A percentile compares a stretch with the other conserved stretches of the same genome.
Evolutionary conservation across 441 rosid genomes (phyloP).

Genomic region (Bruguiera hainesii): DNA sequence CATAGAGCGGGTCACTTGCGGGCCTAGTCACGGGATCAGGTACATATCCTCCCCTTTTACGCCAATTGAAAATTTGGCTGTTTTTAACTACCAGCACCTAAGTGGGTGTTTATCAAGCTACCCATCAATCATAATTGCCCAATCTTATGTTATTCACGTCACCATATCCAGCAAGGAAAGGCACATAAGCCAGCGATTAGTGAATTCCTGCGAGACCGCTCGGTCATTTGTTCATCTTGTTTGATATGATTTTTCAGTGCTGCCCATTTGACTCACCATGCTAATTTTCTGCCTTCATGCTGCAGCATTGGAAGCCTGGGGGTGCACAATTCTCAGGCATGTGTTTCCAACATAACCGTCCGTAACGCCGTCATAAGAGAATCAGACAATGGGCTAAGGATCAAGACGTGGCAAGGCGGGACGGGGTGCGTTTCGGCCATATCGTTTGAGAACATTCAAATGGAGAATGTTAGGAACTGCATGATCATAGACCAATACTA

Average conservation of each 20-base stretch:
- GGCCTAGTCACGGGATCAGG: constrained; percentile 99
- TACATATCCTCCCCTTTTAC: constrained; percentile 21
- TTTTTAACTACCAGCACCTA: too few species aligned
- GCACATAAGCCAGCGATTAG: too few species aligned
- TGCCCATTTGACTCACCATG: too few species aligned
- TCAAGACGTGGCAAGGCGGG: constrained; percentile 99
- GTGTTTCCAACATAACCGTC: constrained; percentile 85
- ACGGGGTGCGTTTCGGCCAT: constrained; percentile 69
- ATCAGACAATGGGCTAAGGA: constrained; percentile 86
- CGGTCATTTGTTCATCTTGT: too few species aligned
- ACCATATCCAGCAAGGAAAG: too few species aligned
- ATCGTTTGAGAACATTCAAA: constrained; percentile 74
- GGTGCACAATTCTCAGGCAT: constrained; percentile 86
- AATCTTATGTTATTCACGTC: too few species aligned
- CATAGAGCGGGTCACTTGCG: constrained; percentile 85
- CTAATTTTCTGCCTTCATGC: neutral
- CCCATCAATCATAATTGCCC: too few species aligned
- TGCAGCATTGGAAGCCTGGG: constrained; percentile 94
- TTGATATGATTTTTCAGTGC: too few species aligned
- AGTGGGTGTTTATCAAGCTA: too few species aligned
- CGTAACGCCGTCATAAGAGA: constrained; percentile 61
- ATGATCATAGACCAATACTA: constrained; percentile 89
- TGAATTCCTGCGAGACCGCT: too few species aligned
- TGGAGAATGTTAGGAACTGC: constrained; percentile 91
- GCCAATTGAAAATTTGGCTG: neutral